Evolutionary conservation across 805 yeast genomes (phyloP).

Genomic region (Barnettozyma wickerhamii): DNA sequence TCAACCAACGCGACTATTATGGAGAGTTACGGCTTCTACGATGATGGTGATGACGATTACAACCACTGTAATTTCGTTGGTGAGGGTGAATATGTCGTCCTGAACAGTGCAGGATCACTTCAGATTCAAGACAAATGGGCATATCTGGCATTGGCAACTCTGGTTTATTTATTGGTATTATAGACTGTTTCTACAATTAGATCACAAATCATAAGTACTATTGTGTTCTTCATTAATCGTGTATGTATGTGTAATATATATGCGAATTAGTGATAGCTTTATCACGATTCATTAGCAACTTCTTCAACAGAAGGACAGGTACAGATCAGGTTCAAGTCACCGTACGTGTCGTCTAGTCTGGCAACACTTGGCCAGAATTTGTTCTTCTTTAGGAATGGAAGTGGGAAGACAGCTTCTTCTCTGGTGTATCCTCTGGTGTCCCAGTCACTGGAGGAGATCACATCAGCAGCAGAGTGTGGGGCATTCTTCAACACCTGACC

Average conservation of each 20-base stretch:
- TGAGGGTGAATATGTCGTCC: background rate
- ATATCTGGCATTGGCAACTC: background rate
- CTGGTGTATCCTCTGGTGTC: conserved; percentile 81
- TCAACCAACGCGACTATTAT: conserved; percentile 15
- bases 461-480: conserved; percentile 85
- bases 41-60: conserved; percentile 15
- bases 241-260: background rate
- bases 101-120: background rate
- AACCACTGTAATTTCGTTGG: conserved; percentile 42
- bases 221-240: background rate
- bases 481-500: conserved; percentile 80
- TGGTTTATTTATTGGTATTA: background rate
- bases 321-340: conserved; percentile 88
- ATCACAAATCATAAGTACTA: too few relatives aligned
- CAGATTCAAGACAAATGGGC: background rate
- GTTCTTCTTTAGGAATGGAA: conserved; percentile 62
- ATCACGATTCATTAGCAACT: conserved; percentile 36
- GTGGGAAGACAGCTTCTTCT: conserved; percentile 90
- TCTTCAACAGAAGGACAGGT: conserved; percentile 89
- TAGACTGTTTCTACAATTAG: background rate
- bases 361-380: conserved; percentile 97
- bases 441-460: conserved; percentile 72
- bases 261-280: too few relatives aligned
- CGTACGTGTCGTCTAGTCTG: conserved; percentile 90
- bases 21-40: conserved; percentile 28